phyloP scores from a whole-genome alignment of 1,284 basidiomycete genomes.

The Ceratobasidium sp. region DNA sequence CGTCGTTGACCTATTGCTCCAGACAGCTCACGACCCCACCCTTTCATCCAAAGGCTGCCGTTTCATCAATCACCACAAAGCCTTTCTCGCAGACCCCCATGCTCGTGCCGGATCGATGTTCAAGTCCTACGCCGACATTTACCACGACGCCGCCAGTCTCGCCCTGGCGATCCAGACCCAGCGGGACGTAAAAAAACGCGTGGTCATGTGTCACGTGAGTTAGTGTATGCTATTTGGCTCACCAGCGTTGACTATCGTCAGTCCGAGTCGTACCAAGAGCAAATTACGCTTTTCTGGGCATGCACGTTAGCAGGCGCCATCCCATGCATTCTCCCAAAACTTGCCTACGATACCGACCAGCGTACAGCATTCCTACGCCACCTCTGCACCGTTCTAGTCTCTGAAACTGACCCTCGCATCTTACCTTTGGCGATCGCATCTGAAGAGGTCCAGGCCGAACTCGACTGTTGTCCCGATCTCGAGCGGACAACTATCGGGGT shows the following conservation, averaged over 20 bases:
- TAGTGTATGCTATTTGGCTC: neutral
- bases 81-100: conserved; percentile 2
- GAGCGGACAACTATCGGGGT: neutral
- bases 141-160: neutral
- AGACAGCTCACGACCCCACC: neutral
- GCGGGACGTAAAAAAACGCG: neutral
- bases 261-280: conserved; percentile 12
- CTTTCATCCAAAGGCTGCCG: conserved; percentile 11
- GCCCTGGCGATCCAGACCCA: neutral
- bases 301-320: conserved; percentile 6
- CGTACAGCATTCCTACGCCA: conserved; percentile 9
- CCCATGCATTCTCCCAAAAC: conserved; percentile 20
- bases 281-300: conserved; percentile 22
- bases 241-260: neutral
- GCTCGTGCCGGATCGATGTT: neutral
- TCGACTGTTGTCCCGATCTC: conserved; percentile 4
- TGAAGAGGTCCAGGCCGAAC: neutral
- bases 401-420: neutral
- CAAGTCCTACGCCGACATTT: neutral
- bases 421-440: conserved; percentile 1
- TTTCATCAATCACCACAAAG: neutral
- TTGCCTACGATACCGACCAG: conserved; percentile 2
- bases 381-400: conserved; percentile 2
- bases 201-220: conserved; percentile 23
- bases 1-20: neutral